A percentile compares a stretch with the other conserved stretches of the same genome.
phyloP scores from a whole-genome alignment of 2,329 filamentous ascomycete genomes.

The Colletotrichum graminicola region DNA sequence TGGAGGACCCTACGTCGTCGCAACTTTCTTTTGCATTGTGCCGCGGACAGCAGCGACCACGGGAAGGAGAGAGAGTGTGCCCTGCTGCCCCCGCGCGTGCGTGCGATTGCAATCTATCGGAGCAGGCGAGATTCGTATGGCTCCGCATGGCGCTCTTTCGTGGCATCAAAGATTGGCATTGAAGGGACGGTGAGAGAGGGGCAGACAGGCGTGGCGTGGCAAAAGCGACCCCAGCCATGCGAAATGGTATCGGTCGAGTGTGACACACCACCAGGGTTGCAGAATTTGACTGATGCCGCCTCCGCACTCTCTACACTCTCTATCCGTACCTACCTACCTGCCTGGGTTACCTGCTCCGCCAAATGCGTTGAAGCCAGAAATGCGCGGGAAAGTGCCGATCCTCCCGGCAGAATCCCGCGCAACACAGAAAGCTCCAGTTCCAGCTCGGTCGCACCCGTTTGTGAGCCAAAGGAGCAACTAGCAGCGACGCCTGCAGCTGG shows the following conservation, averaged over 20 bases:
- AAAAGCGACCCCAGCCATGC: slow-evolving; percentile 38
- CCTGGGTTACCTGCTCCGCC: slow-evolving; percentile 7
- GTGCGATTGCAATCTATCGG: slow-evolving; percentile 1
- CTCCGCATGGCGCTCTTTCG: neutral
- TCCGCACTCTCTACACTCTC: slow-evolving; percentile 21
- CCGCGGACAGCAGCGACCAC: slow-evolving; percentile 24
- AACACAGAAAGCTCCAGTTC: slow-evolving; percentile 29
- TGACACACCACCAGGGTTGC: slow-evolving; percentile 41
- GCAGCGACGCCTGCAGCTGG: slow-evolving; percentile 4
- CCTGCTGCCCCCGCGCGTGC: neutral
- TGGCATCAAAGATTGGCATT: slow-evolving; percentile 3
- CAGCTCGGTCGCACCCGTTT: slow-evolving; percentile 21
- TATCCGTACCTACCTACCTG: neutral
- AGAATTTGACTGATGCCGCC: slow-evolving; percentile 38
- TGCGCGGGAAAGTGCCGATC: slow-evolving; percentile 31
- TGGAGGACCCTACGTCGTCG: slow-evolving; percentile 38
- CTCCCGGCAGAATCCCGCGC: slow-evolving; percentile 35
- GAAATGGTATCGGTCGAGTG: slow-evolving; percentile 34
- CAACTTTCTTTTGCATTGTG: slow-evolving; percentile 29
- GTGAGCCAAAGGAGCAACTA: slow-evolving; percentile 5
- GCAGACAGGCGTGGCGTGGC: slow-evolving; percentile 29
- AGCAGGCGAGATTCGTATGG: neutral
- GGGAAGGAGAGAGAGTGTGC: slow-evolving; percentile 5
- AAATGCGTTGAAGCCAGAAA: slow-evolving; percentile 39
- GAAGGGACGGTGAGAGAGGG: slow-evolving; percentile 21